These are phyloP conservation scores for Euphorbia celastroides DNA, from an alignment of 441 rosid species.

Conservation along the genomic window DNA sequence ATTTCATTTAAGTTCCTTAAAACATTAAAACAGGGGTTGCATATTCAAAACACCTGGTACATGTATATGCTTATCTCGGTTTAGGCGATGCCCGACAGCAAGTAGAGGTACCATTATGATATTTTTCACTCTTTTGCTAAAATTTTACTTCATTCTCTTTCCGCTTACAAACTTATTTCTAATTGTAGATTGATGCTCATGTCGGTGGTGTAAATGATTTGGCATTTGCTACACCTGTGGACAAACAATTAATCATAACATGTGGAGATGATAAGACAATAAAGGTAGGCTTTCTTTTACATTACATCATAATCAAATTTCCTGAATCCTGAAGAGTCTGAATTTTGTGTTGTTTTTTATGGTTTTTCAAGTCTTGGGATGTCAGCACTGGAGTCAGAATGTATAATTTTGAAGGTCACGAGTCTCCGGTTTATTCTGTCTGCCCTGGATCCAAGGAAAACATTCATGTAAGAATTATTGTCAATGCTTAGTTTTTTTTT, in stretches of 20 bases:
- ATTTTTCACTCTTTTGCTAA: not conserved
- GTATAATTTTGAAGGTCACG: constrained; percentile 50
- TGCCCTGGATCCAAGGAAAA: constrained; percentile 36
- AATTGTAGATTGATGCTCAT: constrained; percentile 55
- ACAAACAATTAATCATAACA: constrained; percentile 38
- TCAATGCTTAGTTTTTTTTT: constrained; percentile 5
- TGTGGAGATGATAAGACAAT: constrained; percentile 57
- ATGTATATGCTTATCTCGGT: constrained; percentile 41
- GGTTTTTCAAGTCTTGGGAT: constrained; percentile 44
- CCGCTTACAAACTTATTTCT: not conserved
- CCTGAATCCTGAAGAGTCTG: not conserved
- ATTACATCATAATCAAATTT: not conserved
- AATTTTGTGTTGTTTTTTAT: constrained; percentile 8
- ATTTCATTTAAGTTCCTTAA: constrained; percentile 1
- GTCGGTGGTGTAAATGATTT: constrained; percentile 51
- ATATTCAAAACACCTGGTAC: constrained; percentile 47
- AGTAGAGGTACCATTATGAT: constrained; percentile 33
- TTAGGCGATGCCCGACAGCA: constrained; percentile 25
- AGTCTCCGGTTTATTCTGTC: constrained; percentile 49
- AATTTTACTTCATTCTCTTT: not conserved
- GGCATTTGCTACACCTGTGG: constrained; percentile 36
- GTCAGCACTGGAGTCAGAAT: constrained; percentile 29
- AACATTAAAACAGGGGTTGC: constrained; percentile 45
- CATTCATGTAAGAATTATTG: constrained; percentile 32
- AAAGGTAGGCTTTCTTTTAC: constrained; percentile 33